These are phyloP conservation scores for Arthroderma sp. DNA, from an alignment of 2,329 filamentous ascomycete genomes.

Conservation along the genomic window DNA sequence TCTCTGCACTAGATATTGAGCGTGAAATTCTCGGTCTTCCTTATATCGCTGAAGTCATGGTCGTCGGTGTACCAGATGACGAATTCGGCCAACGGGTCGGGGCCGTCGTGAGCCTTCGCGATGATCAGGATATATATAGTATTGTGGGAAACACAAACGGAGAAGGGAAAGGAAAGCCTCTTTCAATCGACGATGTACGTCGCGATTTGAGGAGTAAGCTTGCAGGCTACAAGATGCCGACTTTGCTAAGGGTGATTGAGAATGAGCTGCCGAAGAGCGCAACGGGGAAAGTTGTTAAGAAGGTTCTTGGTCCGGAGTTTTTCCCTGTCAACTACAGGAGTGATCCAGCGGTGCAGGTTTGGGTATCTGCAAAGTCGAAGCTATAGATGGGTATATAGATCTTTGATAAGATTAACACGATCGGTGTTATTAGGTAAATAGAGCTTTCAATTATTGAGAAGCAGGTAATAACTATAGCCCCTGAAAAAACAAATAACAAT, in stretches of 20 bases:
- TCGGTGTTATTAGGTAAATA: no score
- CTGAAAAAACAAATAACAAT: not conserved
- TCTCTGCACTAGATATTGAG: conserved; percentile 23
- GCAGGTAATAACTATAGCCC: no score
- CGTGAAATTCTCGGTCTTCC: conserved; percentile 10
- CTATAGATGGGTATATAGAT: not conserved
- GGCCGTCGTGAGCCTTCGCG: conserved; percentile 6
- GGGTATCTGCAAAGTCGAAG: conserved; percentile 8
- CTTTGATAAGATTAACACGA: no score
- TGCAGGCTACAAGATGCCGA: conserved; percentile 11
- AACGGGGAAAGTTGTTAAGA: conserved; percentile 41
- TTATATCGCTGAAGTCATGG: conserved; percentile 12
- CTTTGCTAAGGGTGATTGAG: conserved; percentile 20
- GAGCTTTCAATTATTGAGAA: no score
- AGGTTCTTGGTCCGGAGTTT: conserved; percentile 27
- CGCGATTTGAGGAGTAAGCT: conserved; percentile 6
- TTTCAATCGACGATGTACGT: conserved; percentile 7
- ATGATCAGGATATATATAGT: conserved; percentile 7
- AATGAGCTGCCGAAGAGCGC: conserved; percentile 36
- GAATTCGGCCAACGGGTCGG: conserved; percentile 9
- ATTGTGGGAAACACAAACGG: conserved; percentile 1
- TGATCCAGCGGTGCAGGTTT: conserved; percentile 16
- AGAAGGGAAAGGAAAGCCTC: not conserved
- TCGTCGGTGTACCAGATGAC: conserved; percentile 10
- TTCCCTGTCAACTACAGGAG: conserved; percentile 19